Base-by-base conservation (phyloP, 768 basidiomycete genomes). In the Trametes villosa region DNA sequence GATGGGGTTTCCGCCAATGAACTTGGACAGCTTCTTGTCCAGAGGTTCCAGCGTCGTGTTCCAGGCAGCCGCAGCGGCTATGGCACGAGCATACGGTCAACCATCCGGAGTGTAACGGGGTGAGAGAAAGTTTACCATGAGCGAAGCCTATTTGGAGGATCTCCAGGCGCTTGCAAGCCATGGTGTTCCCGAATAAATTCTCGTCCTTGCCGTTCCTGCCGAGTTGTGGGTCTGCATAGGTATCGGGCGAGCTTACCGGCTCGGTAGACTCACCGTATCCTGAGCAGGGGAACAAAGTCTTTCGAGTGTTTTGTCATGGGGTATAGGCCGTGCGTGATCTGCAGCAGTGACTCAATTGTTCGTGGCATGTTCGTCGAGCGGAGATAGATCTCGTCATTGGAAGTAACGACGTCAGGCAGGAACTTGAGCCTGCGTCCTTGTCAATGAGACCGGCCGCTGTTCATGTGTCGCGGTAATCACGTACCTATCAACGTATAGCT, bases 291-390 rank as follows among this genome's bases (percentile, higher is more conserved):
- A 17, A 79, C 62, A 13, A 78, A 74, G n/a, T 71, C 70, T 15
- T 74, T 65, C 9, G 72, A 72, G 63, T 82, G 85, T 67, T 83
- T 83, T 4, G 72, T 62, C 8, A 75, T 72, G 1, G 88, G 88
- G 66, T 91, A 93, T 47, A 94, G 70, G 1, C 91, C 91, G 50
- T 86, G 79, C n/a, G 89, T 76, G 34, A 92, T 77, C 63, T 93
- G 86, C 64, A 89, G 86, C 18, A 92, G 73, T 0, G 86, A 86
- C 65, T 92, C 89, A 17, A 87, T 85, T 6, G 91, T 92, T 33
- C 92, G 79, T 0, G 90, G 83, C 71, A 94, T 84, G 67, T 90
- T 88, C 2, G 92, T 94, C 17, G 84, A 88, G 80, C 89, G 78
- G 64, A 91, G 87, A 70, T 90, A 91, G 26, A 79, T 78, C 52